Base-by-base conservation (phyloP, 2,329 filamentous ascomycete species). In the Ceratocystis colombiana region DNA sequence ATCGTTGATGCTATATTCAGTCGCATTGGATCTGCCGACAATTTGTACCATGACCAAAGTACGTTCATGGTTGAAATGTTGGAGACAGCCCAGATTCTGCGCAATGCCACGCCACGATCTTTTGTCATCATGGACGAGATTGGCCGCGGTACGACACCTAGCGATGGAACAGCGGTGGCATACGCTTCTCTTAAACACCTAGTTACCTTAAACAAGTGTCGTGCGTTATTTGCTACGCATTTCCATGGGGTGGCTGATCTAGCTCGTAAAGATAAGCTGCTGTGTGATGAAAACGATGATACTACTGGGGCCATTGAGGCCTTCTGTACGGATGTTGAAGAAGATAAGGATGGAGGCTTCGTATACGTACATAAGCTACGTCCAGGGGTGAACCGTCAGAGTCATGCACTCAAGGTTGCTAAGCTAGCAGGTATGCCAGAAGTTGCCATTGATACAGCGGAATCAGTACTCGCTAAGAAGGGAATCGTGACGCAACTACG, bases 61-160 rank as follows among this genome's bases (percentile, higher is more conserved):
- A 99, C 95, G 0, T 99, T 99, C 76, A 97, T 99, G 94, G 90
- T 97, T 0, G 94, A 99, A 77, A 99, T 99, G 94, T 82, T 96
- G 1, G 94, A 99, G 76, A 96, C 94, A 22, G 92, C 93, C 1
- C 82, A 88, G 30, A 99, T 99, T 64, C 81, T 99, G 64, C 89
- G 88, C 68, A 82, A 89, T 70, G 93, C 94, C 0, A 97, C 93
- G 0, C 77, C 85, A 1, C 82, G 87, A 28, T 94, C 88, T 0
- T 95, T 99, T 71, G 93, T 94, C 68, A 93, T 99, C 74, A 97
- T 99, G 93, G 94, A 99, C 74, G 94, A 99, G 78, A 89, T 99
- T 46, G 94, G 94, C 0, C 83, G 94, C 61, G 94, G 94, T 7
- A 99, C 95, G 0, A 96, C 94, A 22, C 91, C 93, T 0, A 88